phyloP scores from a whole-genome alignment of 305 asterid genomes.

The Solanum aculeatissimum region DNA sequence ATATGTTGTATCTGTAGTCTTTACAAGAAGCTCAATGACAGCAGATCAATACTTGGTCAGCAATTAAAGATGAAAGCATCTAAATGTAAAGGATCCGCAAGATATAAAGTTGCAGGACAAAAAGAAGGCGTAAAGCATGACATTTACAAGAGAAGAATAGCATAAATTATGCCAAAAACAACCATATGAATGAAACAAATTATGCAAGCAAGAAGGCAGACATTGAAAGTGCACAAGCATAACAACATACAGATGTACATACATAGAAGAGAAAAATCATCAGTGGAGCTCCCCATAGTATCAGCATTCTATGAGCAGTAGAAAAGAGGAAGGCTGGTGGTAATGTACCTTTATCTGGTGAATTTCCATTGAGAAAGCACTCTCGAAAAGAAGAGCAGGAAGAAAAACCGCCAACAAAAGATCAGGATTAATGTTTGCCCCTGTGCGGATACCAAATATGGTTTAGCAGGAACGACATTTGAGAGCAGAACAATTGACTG shows the following conservation, averaged over 20 bases:
- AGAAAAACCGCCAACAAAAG: slow-evolving; percentile 95
- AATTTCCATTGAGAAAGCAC: slow-evolving; percentile 89
- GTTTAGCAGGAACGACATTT: background rate
- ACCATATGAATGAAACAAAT: background rate
- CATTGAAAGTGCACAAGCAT: background rate
- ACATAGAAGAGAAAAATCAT: background rate
- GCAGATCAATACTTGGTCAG: background rate
- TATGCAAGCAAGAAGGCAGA: background rate
- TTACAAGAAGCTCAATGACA: background rate
- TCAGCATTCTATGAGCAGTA: background rate
- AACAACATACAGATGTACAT: background rate
- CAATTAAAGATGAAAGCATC: background rate
- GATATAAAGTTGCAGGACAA: background rate
- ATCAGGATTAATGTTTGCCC: slow-evolving; percentile 89
- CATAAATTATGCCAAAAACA: background rate
- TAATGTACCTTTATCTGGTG: slow-evolving; percentile 89
- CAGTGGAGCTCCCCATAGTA: background rate
- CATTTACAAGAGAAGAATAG: background rate
- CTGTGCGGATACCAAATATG: slow-evolving; percentile 18
- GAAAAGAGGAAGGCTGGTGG: background rate
- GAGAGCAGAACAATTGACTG: background rate
- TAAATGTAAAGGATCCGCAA: background rate
- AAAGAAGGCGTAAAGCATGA: background rate
- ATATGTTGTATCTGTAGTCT: background rate
- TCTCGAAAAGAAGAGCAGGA: slow-evolving; percentile 97